Base-by-base conservation (phyloP, 805 yeast species). In the Saccharomycopsis lassenensis region DNA sequence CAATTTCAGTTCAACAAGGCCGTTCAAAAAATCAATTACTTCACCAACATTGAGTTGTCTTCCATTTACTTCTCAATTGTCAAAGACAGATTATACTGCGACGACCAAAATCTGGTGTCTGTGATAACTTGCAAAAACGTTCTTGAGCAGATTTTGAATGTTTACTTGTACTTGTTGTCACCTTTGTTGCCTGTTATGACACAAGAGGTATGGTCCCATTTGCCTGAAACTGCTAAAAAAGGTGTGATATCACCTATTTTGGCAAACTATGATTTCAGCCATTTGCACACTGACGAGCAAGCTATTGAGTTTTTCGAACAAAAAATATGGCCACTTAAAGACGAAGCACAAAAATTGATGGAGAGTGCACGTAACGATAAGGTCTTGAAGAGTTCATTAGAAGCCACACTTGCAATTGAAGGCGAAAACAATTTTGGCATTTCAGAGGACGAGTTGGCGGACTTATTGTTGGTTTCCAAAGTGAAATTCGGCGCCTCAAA, bases 81-180 rank as follows among this genome's bases (percentile, higher is more conserved):
- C 26, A 91, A 91, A 51, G 97, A 91, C 51, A 63, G 80, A 33
- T 63, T 91, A 12, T 91, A 91, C 54, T 80, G 94, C 0, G 91
- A 82, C 43, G 54, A 57, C 20, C 70, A 79, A 0, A 29, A 51
- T 2, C 67, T 94, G 39, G 60, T 69, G 36, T 60, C 75, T 2
- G 62, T 63, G 0, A 54, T 52, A 27, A 56, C 52, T 31, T 67
- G 71, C 5, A 89, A 81, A 54, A 75, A 81, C 3, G 89, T 80
- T 0, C 60, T 91, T 34, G 51, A 55, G 21, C 67, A 74, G 44
- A 62, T 83, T 10, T 58, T 85, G 12, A 63, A 62, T 29, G 65
- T 74, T 0, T 81, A 85, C 49, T 54, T 74, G n/a, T 68, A 82
- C 0, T 54, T 83, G 1, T 52, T 89, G 38, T 67, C 86, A 0